Conservation (phyloP, 768 basidiomycete species). For the Mycena kentingensis region DNA sequence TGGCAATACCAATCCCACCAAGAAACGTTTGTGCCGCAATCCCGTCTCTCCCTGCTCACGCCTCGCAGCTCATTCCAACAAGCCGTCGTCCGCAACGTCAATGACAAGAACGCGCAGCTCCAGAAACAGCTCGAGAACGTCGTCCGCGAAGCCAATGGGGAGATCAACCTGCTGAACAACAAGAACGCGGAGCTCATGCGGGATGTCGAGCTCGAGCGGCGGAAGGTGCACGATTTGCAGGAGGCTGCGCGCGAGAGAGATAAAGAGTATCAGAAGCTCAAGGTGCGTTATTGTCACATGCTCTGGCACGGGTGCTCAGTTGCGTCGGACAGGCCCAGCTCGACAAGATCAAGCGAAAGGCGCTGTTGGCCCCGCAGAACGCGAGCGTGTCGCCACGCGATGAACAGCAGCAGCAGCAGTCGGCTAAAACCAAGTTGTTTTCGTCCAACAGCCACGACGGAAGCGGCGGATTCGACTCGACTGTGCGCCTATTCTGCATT, state of each 20-base stretch:
- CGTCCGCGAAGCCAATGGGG: slow-evolving; percentile 82
- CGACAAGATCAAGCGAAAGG: slow-evolving; percentile 82
- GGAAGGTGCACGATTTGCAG: slow-evolving; percentile 72
- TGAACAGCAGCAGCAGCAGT: slow-evolving; percentile 28
- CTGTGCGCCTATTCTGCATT: too few relatives aligned
- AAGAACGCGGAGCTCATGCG: slow-evolving; percentile 80
- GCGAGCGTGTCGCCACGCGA: slow-evolving; percentile 24
- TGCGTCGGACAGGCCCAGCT: slow-evolving; percentile 56
- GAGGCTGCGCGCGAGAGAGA: slow-evolving; percentile 76
- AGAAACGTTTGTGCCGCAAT: slow-evolving; percentile 57
- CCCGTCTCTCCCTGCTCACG: slow-evolving; percentile 9
- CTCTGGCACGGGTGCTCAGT: not conserved
- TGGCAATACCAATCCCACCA: slow-evolving; percentile 92
- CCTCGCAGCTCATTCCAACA: slow-evolving; percentile 73
- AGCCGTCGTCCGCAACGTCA: slow-evolving; percentile 77
- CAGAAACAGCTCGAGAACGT: slow-evolving; percentile 88
- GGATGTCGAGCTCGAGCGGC: slow-evolving; percentile 77
- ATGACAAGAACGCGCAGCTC: slow-evolving; percentile 78
- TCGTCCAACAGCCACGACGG: slow-evolving; percentile 43
- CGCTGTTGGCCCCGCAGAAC: slow-evolving; percentile 55
- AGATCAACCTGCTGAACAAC: slow-evolving; percentile 67
- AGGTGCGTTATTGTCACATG: slow-evolving; percentile 43
- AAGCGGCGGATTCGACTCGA: slow-evolving; percentile 64
- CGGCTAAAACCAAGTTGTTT: slow-evolving; percentile 29
- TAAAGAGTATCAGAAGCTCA: slow-evolving; percentile 86